phyloP scores from a whole-genome alignment of 2,329 filamentous ascomycete genomes.

The Ascochyta fabae region DNA sequence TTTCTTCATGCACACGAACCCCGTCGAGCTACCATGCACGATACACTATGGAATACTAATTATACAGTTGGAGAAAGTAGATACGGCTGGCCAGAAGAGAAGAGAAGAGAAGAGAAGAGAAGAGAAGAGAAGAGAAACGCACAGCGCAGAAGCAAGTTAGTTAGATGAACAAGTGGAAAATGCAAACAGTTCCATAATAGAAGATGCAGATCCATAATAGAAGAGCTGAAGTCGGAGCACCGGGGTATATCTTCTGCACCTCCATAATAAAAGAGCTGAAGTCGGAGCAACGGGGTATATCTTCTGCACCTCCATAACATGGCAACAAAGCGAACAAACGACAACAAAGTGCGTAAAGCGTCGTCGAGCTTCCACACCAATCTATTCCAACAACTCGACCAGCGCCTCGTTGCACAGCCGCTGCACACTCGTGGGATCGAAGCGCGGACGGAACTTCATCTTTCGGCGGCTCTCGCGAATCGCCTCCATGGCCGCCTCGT shows the following conservation, averaged over 20 bases:
- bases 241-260: not conserved
- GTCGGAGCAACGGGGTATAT: not conserved
- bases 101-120: too few species aligned
- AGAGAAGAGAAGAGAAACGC: too few species aligned
- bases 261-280: not conserved
- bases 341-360: too few species aligned
- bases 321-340: too few species aligned
- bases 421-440: constrained; percentile 36
- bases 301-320: not conserved
- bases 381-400: constrained; percentile 28
- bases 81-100: too few species aligned
- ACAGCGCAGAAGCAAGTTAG: too few species aligned
- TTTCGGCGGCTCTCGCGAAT: constrained; percentile 24
- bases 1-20: not conserved
- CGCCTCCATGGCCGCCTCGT: constrained; percentile 19
- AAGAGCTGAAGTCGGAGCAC: not conserved
- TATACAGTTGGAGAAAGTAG: constrained; percentile 5
- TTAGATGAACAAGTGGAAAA: too few species aligned
- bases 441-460: constrained; percentile 34
- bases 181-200: too few species aligned
- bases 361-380: too few species aligned
- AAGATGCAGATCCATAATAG: too few species aligned
- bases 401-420: constrained; percentile 40
- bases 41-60: not conserved
- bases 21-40: not conserved